Conservation (phyloP, 768 basidiomycete species). For the Mycena rebaudengoi region DNA sequence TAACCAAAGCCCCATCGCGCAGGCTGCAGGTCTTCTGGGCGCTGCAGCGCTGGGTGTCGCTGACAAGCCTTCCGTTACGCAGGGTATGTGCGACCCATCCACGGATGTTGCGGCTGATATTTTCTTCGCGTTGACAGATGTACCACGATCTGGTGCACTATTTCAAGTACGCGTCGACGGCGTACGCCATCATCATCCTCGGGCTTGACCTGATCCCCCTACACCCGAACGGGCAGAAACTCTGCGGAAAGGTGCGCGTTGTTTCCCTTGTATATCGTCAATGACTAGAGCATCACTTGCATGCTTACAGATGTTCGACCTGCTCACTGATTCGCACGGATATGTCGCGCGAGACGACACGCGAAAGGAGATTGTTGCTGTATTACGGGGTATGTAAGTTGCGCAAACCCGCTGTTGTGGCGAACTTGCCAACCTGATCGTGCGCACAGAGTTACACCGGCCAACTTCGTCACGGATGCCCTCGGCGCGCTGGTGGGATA, state of each 20-base stretch:
- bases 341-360: conserved; percentile 55
- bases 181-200: conserved; percentile 12
- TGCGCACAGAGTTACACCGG: conserved; percentile 4
- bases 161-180: conserved; percentile 43
- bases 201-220: conserved; percentile 12
- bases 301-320: conserved; percentile 43
- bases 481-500: conserved; percentile 19
- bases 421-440: background rate
- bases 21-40: conserved; percentile 12
- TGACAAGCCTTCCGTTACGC: conserved; percentile 17
- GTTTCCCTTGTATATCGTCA: conserved; percentile 19
- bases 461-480: conserved; percentile 22
- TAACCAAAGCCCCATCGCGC: conserved; percentile 23
- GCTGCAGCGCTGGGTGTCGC: conserved; percentile 21
- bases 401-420: conserved; percentile 30
- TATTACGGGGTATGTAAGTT: conserved; percentile 49
- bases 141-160: conserved; percentile 44
- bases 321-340: conserved; percentile 50
- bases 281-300: background rate
- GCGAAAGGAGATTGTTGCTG: conserved; percentile 49
- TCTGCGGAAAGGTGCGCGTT: conserved; percentile 25
- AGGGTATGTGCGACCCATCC: conserved; percentile 3
- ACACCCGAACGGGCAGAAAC: conserved; percentile 31
- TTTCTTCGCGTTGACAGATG: conserved; percentile 19
- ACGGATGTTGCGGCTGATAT: background rate